These are phyloP conservation scores for Rhodotorula babjevae DNA, from an alignment of 768 basidiomycete species.

Conservation along the genomic window DNA sequence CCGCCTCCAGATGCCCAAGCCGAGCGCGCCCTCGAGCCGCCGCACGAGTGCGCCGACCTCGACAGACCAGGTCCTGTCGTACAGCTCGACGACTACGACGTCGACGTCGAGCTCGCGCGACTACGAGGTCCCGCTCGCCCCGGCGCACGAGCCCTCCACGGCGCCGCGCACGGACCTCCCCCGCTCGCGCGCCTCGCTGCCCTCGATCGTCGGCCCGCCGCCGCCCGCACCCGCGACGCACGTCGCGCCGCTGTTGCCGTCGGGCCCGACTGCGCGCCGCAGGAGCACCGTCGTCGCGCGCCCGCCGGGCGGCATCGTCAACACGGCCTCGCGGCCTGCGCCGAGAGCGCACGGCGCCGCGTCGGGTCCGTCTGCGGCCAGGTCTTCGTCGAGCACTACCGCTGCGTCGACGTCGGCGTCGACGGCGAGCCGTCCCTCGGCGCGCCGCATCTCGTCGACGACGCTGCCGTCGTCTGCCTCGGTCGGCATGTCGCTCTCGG, in stretches of 20 bases:
- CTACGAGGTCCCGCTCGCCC: slow-evolving; percentile 8
- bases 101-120: slow-evolving; percentile 1
- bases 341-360: background rate
- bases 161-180: background rate
- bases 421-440: no score
- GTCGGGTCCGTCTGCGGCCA: background rate
- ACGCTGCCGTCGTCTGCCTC: slow-evolving; percentile 6
- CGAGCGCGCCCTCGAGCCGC: background rate
- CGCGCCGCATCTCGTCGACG: background rate
- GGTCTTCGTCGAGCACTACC: background rate
- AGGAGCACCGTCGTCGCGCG: background rate
- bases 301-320: background rate
- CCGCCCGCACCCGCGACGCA: background rate
- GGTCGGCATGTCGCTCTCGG: background rate
- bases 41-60: slow-evolving; percentile 2
- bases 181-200: background rate
- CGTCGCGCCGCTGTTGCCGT: background rate
- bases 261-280: background rate
- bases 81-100: no score
- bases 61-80: no score
- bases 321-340: background rate
- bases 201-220: background rate
- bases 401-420: background rate
- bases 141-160: background rate
- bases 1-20: slow-evolving; percentile 27